A percentile compares a stretch with the other conserved stretches of the same genome.
Evolutionary conservation across 768 basidiomycete species (phyloP).

Genomic region (Rhodotorula paludigena): DNA sequence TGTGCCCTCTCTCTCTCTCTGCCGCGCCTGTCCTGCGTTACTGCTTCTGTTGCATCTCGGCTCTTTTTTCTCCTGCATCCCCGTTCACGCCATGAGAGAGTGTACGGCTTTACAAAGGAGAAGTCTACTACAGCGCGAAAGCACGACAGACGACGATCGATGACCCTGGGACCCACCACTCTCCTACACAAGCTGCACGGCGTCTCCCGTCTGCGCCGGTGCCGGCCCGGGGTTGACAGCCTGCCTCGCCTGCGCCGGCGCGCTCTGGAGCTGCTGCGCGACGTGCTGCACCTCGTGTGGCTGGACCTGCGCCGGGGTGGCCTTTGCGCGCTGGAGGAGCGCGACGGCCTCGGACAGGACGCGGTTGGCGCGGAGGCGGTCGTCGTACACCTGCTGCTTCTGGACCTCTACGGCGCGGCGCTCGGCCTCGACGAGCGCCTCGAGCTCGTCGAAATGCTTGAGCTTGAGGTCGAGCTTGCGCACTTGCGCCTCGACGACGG

Average conservation of each 20-base stretch:
- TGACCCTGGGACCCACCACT: too few species aligned
- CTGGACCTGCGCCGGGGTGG: background rate
- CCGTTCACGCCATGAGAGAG: too few species aligned
- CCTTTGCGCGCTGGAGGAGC: slow-evolving; percentile 21
- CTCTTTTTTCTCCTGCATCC: too few species aligned
- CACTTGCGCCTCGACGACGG: slow-evolving; percentile 71
- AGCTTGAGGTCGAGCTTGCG: slow-evolving; percentile 89
- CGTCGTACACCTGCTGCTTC: slow-evolving; percentile 70
- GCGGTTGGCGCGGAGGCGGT: slow-evolving; percentile 53
- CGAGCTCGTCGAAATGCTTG: slow-evolving; percentile 87
- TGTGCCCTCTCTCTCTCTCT: too few species aligned
- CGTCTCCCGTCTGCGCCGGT: slow-evolving; percentile 2
- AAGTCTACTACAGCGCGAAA: too few species aligned
- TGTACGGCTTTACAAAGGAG: too few species aligned
- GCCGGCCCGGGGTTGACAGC: slow-evolving; percentile 18
- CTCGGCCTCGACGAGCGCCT: slow-evolving; percentile 86
- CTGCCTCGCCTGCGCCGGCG: background rate
- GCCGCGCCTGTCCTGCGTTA: too few species aligned
- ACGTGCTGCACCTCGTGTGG: slow-evolving; percentile 6
- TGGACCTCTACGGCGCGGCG: slow-evolving; percentile 76
- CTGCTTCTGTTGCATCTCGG: too few species aligned
- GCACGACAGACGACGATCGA: too few species aligned
- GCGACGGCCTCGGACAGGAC: slow-evolving; percentile 38
- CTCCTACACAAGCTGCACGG: slow-evolving; percentile 8
- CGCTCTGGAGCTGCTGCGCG: background rate